These are phyloP conservation scores for Floccularia luteovirens DNA, from an alignment of 768 basidiomycete species.

Conservation along the genomic window DNA sequence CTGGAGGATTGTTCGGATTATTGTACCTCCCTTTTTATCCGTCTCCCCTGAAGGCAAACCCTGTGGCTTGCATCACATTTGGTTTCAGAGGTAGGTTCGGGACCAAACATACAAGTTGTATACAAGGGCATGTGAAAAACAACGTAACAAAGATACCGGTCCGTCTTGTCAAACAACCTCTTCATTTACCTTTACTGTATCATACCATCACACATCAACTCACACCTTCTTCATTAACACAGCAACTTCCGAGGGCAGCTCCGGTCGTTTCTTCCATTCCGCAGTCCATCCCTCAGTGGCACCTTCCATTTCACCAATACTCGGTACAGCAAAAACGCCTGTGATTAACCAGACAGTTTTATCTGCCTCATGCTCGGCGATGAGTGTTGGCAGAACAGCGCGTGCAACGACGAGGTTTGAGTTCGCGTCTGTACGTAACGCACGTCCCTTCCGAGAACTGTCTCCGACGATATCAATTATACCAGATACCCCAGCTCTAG, in stretches of 20 bases:
- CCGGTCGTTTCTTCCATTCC: conserved; percentile 42
- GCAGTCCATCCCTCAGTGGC: conserved; percentile 34
- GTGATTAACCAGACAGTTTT: conserved; percentile 62
- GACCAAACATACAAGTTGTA: too few relatives aligned
- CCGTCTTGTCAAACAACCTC: not conserved
- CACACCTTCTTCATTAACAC: conserved; percentile 9
- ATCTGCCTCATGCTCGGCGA: conserved; percentile 37
- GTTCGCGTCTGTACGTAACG: conserved; percentile 66
- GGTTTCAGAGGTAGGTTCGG: too few relatives aligned
- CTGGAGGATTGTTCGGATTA: too few relatives aligned
- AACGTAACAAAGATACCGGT: too few relatives aligned
- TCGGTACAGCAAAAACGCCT: conserved; percentile 57
- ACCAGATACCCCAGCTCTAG: conserved; percentile 55
- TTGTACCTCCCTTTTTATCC: too few relatives aligned
- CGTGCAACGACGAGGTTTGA: conserved; percentile 62
- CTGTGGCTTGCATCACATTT: too few relatives aligned
- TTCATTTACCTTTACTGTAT: not conserved
- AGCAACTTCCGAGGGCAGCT: conserved; percentile 29
- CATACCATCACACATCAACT: not conserved
- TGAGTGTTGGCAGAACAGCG: conserved; percentile 59
- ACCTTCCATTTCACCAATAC: conserved; percentile 24
- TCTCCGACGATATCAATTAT: conserved; percentile 39
- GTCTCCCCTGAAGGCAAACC: too few relatives aligned
- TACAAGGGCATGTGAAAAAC: too few relatives aligned
- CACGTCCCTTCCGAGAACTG: conserved; percentile 22